These are phyloP conservation scores for Colletotrichum nymphaeae DNA, from an alignment of 2,329 filamentous ascomycete species.

Conservation along the genomic window DNA sequence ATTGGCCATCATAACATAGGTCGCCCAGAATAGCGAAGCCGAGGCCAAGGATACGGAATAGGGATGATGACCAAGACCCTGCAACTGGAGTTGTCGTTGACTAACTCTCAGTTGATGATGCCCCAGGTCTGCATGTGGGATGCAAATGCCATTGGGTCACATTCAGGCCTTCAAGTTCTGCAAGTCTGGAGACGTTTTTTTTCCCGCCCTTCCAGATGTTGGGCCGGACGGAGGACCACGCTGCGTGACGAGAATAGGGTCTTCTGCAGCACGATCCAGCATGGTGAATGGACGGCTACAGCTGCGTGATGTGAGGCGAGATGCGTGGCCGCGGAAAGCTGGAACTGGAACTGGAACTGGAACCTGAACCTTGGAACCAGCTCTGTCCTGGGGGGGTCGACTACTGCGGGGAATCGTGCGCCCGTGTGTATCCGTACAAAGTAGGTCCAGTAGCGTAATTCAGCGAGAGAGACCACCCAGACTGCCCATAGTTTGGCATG, in stretches of 20 bases:
- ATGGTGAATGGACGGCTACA: slow-evolving; percentile 2
- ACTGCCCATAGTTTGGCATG: background rate
- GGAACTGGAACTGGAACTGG: background rate
- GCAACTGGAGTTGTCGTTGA: background rate
- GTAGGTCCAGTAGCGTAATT: too few species aligned
- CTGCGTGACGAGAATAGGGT: slow-evolving; percentile 28
- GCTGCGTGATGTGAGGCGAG: slow-evolving; percentile 16
- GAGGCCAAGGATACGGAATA: background rate
- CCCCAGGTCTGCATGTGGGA: background rate
- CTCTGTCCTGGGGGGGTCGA: background rate
- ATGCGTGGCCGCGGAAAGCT: background rate
- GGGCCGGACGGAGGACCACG: slow-evolving; percentile 22
- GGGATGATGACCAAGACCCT: background rate
- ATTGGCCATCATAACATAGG: background rate
- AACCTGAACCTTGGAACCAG: background rate
- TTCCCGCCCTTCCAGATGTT: background rate
- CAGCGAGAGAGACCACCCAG: background rate
- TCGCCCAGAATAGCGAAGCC: slow-evolving; percentile 16
- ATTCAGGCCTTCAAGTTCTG: background rate
- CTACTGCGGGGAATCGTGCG: background rate
- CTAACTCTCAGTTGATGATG: background rate
- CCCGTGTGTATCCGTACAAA: background rate
- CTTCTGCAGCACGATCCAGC: background rate
- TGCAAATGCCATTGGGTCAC: background rate
- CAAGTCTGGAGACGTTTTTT: background rate